phyloP scores from a whole-genome alignment of 441 rosid genomes.

The Populus trichocarpa region DNA sequence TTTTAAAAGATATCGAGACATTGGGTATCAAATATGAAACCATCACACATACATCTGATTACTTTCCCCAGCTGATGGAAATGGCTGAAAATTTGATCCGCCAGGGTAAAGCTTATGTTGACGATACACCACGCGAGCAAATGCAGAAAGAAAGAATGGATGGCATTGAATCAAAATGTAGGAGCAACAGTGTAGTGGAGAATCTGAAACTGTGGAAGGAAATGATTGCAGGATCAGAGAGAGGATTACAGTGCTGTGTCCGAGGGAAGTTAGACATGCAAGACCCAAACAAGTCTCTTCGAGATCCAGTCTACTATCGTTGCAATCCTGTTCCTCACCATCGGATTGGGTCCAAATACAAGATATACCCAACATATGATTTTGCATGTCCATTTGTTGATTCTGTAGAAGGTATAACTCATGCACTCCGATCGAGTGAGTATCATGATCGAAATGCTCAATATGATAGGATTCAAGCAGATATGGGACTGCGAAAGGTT shows the following conservation, averaged over 20 bases:
- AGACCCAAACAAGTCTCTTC: constrained; percentile 85
- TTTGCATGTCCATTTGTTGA: constrained; percentile 97
- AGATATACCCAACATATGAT: constrained; percentile 91
- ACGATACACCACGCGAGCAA: constrained; percentile 63
- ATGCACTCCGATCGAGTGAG: constrained; percentile 82
- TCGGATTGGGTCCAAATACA: constrained; percentile 76
- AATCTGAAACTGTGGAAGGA: constrained; percentile 79
- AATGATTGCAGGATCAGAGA: constrained; percentile 71
- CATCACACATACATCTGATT: constrained; percentile 84
- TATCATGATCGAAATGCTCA: constrained; percentile 89
- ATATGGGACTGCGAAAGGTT: constrained; percentile 72
- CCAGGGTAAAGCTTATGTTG: constrained; percentile 81
- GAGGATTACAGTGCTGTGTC: constrained; percentile 83
- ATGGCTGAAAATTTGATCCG: constrained; percentile 57
- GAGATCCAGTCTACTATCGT: constrained; percentile 93
- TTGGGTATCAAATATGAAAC: constrained; percentile 67
- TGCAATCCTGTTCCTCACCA: constrained; percentile 92
- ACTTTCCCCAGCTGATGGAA: constrained; percentile 69
- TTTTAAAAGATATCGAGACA: constrained; percentile 74
- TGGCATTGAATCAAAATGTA: constrained; percentile 77
- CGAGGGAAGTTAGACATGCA: constrained; percentile 95
- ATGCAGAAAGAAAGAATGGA: constrained; percentile 92
- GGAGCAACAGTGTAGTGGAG: constrained; percentile 60
- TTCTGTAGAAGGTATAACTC: constrained; percentile 70
- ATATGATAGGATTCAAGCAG: constrained; percentile 70